Percentiles rank a stretch among this genome's conserved stretches.
phyloP scores from a whole-genome alignment of 768 basidiomycete genomes.

The Kwoniella heveanensis region DNA sequence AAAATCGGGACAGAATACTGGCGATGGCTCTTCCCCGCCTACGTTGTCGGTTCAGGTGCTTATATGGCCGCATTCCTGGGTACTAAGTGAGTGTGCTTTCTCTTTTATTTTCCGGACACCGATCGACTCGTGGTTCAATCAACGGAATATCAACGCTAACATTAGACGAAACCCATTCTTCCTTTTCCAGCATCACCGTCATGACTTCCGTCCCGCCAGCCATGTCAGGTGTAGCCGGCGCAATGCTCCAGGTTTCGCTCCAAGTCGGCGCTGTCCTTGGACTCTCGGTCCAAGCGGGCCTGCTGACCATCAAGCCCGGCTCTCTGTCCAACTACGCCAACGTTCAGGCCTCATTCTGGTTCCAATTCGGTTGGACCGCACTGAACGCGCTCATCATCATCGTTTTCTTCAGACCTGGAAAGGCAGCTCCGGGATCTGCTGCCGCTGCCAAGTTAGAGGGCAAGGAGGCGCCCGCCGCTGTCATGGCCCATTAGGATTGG shows the following conservation, averaged over 20 bases:
- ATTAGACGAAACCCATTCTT: no score
- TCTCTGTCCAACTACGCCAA: slow-evolving; percentile 29
- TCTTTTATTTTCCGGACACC: neutral
- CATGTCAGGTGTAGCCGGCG: slow-evolving; percentile 50
- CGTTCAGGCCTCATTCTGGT: slow-evolving; percentile 35
- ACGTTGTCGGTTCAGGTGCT: slow-evolving; percentile 36
- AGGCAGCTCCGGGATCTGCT: slow-evolving; percentile 8
- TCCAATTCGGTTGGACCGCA: slow-evolving; percentile 35
- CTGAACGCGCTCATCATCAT: slow-evolving; percentile 23
- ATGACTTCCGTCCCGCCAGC: slow-evolving; percentile 50
- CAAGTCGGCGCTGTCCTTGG: slow-evolving; percentile 55
- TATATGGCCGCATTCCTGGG: slow-evolving; percentile 38
- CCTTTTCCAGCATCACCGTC: slow-evolving; percentile 34
- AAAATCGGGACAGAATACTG: slow-evolving; percentile 32
- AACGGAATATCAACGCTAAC: no score
- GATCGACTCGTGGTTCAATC: no score
- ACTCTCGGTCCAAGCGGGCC: slow-evolving; percentile 63
- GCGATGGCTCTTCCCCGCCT: slow-evolving; percentile 39
- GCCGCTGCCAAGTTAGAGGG: slow-evolving; percentile 12
- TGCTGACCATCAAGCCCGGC: slow-evolving; percentile 38
- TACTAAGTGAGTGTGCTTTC: slow-evolving; percentile 22
- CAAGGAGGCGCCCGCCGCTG: slow-evolving; percentile 10
- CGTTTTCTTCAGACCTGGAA: slow-evolving; percentile 19
- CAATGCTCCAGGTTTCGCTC: slow-evolving; percentile 43
- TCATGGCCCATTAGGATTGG: neutral